Evolutionary conservation across 495 filamentous ascomycete genomes (phyloP).

Genomic region (Zalerion maritima): DNA sequence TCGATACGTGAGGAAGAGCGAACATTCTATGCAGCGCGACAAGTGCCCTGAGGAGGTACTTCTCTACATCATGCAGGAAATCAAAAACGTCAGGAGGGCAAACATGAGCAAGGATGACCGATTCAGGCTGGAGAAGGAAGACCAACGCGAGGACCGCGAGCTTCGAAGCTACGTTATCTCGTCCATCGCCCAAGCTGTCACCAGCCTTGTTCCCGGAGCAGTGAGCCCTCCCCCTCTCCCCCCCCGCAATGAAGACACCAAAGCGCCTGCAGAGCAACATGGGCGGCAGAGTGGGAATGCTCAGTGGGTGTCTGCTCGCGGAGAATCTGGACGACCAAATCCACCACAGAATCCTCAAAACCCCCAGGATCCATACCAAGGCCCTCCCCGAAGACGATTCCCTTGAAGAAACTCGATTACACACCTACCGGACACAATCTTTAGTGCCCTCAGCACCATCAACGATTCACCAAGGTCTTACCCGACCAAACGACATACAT

Average conservation of each 20-base stretch:
- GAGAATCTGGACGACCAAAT: conserved; percentile 33
- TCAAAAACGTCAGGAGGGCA: conserved; percentile 63
- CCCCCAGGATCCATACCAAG: no score
- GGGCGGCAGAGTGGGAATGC: conserved; percentile 45
- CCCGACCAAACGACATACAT: no score
- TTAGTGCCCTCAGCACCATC: no score
- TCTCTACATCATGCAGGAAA: conserved; percentile 77
- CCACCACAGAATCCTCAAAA: no score
- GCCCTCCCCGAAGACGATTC: no score
- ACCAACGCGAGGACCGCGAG: conserved; percentile 73
- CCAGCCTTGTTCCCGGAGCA: conserved; percentile 24
- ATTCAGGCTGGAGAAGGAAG: conserved; percentile 74
- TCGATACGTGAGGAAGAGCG: conserved; percentile 76
- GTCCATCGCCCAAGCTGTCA: conserved; percentile 48
- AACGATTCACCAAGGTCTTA: no score
- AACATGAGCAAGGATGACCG: conserved; percentile 67
- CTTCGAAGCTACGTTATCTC: conserved; percentile 59
- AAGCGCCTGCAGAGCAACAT: conserved; percentile 37
- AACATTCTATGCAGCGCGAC: conserved; percentile 56
- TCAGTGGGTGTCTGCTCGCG: conserved; percentile 49
- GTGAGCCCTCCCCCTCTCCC: conserved; percentile 9
- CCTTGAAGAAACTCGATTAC: no score
- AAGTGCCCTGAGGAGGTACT: conserved; percentile 77
- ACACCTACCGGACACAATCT: no score
- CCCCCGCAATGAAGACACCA: conserved; percentile 24